Evolutionary conservation across 2,329 filamentous ascomycete genomes (phyloP).

Genomic region (Allantophomopsis cytisporea): DNA sequence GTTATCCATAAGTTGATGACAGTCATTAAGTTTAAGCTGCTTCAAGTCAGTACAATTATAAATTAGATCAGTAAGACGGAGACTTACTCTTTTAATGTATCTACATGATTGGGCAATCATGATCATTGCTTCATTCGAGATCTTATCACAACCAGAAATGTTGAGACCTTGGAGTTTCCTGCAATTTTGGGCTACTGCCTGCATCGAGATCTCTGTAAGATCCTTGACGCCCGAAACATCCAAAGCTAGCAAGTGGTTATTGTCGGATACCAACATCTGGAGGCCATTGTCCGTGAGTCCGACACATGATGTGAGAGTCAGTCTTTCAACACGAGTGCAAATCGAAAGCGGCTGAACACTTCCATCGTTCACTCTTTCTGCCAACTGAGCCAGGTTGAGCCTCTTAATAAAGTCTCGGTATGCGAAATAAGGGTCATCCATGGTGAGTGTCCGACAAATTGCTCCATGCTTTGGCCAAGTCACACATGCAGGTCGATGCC

Average conservation of each 20-base stretch:
- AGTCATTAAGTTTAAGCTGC: slow-evolving; percentile 88
- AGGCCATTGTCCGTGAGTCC: slow-evolving; percentile 76
- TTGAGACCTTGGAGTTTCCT: slow-evolving; percentile 82
- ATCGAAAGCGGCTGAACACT: slow-evolving; percentile 69
- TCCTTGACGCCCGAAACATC: slow-evolving; percentile 75
- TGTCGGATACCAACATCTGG: slow-evolving; percentile 65
- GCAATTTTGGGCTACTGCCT: slow-evolving; percentile 69
- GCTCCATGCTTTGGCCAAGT: slow-evolving; percentile 69
- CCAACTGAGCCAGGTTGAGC: slow-evolving; percentile 74
- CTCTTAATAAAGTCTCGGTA: slow-evolving; percentile 87
- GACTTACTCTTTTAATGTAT: slow-evolving; percentile 69
- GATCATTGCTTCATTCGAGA: slow-evolving; percentile 79
- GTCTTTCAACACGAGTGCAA: slow-evolving; percentile 82
- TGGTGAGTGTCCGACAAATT: slow-evolving; percentile 67
- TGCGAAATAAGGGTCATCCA: slow-evolving; percentile 66
- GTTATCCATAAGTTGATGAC: slow-evolving; percentile 68
- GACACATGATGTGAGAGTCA: slow-evolving; percentile 84
- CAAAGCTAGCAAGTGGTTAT: slow-evolving; percentile 69
- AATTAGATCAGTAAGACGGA: neutral
- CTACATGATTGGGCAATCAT: slow-evolving; percentile 69
- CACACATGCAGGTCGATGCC: slow-evolving; percentile 87
- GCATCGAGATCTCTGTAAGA: slow-evolving; percentile 71
- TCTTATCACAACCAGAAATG: slow-evolving; percentile 70
- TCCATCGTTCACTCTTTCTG: slow-evolving; percentile 69
- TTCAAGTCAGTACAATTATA: neutral